Evolutionary conservation across 2,329 filamentous ascomycete species (phyloP).

Genomic region (Trichoderma oligosporum): DNA sequence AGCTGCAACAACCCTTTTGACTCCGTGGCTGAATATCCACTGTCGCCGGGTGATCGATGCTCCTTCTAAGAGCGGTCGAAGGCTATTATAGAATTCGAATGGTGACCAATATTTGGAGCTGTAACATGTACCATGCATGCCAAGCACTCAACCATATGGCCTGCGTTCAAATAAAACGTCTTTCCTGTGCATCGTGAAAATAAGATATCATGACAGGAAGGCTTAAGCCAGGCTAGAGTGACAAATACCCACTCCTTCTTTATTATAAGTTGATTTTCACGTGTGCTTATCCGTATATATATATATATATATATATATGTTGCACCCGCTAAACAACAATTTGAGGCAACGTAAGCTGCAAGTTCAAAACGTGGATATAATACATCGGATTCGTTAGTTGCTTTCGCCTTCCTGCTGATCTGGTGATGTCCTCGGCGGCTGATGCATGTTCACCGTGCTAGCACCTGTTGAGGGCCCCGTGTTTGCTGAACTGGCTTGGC

Average conservation of each 20-base stretch:
- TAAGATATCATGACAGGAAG: background rate
- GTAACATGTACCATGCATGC: constrained; percentile 10
- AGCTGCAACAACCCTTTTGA: background rate
- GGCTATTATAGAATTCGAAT: background rate
- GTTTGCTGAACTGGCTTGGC: constrained; percentile 26
- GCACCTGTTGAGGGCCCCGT: constrained; percentile 30
- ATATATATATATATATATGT: background rate
- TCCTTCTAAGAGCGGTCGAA: background rate
- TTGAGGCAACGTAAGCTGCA: background rate
- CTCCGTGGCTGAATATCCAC: background rate
- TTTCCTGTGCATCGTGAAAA: constrained; percentile 9
- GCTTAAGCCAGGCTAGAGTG: background rate
- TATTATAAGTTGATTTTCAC: background rate
- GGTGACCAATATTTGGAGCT: constrained; percentile 8
- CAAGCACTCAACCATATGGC: constrained; percentile 13
- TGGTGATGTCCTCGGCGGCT: constrained; percentile 22
- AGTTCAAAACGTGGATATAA: background rate
- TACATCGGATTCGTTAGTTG: background rate
- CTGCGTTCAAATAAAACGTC: constrained; percentile 10
- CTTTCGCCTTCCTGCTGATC: constrained; percentile 22
- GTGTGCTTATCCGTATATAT: background rate
- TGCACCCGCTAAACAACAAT: background rate
- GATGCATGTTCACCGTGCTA: constrained; percentile 38
- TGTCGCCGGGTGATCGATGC: background rate
- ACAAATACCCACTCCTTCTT: background rate